A percentile compares a stretch with the other conserved stretches of the same genome.
These are phyloP conservation scores for Salix caprea DNA, from an alignment of 345 rosid genomes.

Conservation along the genomic window DNA sequence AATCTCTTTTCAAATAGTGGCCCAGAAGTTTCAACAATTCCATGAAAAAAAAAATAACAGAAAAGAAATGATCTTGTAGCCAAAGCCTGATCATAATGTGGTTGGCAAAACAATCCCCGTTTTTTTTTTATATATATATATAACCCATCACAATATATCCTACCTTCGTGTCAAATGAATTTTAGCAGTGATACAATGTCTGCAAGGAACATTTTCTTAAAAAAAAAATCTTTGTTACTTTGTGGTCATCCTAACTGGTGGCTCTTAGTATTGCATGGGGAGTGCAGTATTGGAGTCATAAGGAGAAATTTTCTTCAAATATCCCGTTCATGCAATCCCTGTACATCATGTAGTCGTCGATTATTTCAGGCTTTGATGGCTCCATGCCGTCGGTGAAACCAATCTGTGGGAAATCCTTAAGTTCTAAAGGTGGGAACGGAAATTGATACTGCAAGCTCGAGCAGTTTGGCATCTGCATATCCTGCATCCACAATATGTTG, in stretches of 20 bases:
- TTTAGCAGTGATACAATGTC: constrained; percentile 4
- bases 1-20: constrained; percentile 11
- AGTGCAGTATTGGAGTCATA: constrained; percentile 20
- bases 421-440: constrained; percentile 42
- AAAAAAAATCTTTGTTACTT: neutral
- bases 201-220: neutral
- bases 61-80: neutral
- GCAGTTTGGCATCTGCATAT: constrained; percentile 26
- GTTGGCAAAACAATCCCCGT: constrained; percentile 20
- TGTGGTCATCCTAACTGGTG: neutral
- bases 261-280: constrained; percentile 23
- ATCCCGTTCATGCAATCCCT: constrained; percentile 40
- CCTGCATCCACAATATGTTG: constrained; percentile 22
- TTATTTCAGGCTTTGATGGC: constrained; percentile 19
- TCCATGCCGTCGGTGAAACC: constrained; percentile 24
- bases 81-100: neutral
- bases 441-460: constrained; percentile 29
- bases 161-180: constrained; percentile 18
- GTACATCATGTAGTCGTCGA: constrained; percentile 28
- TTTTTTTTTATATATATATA: constrained; percentile 2
- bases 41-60: neutral
- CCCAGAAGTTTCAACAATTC: neutral
- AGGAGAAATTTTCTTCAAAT: constrained; percentile 40
- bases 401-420: constrained; percentile 53
- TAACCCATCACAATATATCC: constrained; percentile 11